Conservation (phyloP, 2,329 filamentous ascomycete genomes). For the Fusarium circinatum region DNA sequence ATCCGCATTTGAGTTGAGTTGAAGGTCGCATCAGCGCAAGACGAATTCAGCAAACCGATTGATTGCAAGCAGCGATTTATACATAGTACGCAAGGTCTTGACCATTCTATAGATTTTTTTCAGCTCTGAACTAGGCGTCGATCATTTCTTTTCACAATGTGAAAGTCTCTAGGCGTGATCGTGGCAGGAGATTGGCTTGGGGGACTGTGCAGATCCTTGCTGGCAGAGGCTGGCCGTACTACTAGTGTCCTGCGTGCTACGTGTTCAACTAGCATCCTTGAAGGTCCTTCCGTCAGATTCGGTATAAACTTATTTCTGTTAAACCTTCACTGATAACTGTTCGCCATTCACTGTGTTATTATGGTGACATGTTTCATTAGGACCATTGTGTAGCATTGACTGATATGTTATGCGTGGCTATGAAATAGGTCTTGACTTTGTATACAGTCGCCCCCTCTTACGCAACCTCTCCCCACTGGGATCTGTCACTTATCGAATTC, state of each 20-base stretch:
- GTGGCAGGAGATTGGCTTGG: background rate
- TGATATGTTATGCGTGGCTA: background rate
- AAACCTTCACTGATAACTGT: background rate
- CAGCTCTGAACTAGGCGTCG: background rate
- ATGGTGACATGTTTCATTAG: fast-evolving
- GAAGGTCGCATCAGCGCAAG: too few relatives aligned
- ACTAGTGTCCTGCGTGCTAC: background rate
- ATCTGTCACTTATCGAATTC: fast-evolving
- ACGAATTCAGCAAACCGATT: too few relatives aligned
- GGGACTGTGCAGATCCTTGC: background rate
- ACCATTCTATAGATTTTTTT: background rate
- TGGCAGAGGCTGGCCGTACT: background rate
- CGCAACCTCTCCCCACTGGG: too few relatives aligned
- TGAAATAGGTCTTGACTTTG: too few relatives aligned
- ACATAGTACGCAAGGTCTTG: background rate
- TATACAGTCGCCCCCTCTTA: background rate
- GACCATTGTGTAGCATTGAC: background rate
- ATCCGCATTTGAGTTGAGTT: background rate
- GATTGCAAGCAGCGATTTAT: background rate
- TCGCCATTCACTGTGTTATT: too few relatives aligned
- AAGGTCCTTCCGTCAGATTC: too few relatives aligned
- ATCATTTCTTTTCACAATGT: background rate
- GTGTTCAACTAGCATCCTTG: background rate
- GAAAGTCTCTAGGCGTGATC: background rate
- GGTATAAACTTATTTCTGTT: background rate